Evolutionary conservation across 768 basidiomycete genomes (phyloP), one percentile per base, ranked within the genome.

Genomic region (Arthromyces matolae): DNA sequence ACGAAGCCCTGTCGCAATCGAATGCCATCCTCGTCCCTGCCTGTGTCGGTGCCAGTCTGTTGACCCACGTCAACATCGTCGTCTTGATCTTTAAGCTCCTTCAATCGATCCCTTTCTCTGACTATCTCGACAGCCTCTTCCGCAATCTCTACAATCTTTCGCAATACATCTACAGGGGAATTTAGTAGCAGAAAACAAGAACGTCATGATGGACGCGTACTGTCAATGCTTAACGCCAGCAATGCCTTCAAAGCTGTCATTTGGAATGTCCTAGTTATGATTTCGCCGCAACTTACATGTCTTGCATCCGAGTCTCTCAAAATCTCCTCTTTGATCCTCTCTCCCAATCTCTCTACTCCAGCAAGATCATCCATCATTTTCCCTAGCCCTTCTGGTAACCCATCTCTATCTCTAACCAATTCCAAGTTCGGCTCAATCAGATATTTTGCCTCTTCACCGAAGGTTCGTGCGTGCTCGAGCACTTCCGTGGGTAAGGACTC

Each of bases 401-500:
- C 38, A 12, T 60, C 56, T 20, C 49, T 44, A 9, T 41, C 35
- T 24, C 24, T 35, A 12, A 42, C 34, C 16, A 47, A 36, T 5
- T 49, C 57, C 14, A 18, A 18, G 20, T 64, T 56, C 5, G 58
- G 42, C 9, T 59, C 57, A 8, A 65, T 54, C 25, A 71, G 62
- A 42, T 63, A 71, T 37, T 61, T 55, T 31, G 64, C 55, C 27
- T 68, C 62, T 37, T 71, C 65, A 16, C 62, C 60, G 44, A 70
- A 68, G 8, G 51, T 54, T 28, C 54, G 54, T 5, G 65, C 58
- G 42, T 66, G 65, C 10, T 52, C 44, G 23, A 71, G 53, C 14
- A 71, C 63, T 40, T 64, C 45, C 5, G 54, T 53, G 13, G 70
- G 70, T 3, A 71, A 56, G 18, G 64, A 58, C 44, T 69, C 68